Base-by-base conservation (phyloP, 495 filamentous ascomycete species). In the Parachaetomium inaequale region DNA sequence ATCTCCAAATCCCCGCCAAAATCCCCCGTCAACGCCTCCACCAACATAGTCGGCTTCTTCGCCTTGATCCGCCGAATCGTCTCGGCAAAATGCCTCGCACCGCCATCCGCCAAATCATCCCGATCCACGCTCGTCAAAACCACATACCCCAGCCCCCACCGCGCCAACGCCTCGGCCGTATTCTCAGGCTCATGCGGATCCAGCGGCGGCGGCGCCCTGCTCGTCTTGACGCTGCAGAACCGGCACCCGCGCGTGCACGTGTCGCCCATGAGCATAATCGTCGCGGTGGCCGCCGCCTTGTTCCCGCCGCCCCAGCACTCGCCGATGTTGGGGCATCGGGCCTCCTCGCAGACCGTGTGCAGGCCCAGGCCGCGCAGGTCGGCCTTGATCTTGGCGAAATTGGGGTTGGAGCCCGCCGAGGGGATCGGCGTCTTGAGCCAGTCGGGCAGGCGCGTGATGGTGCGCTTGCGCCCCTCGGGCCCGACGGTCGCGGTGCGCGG, bases 181-280 rank as follows among this genome's bases (percentile, higher is more conserved):
- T 98, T 86, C 79, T 98, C 94, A 1, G 94, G 94, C 75, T 98
- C 94, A 74, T 98, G 94, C 7, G 90, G 89, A 73, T 98, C 94
- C 34, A 98, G 84, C 26, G 94, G 91, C 10, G 87, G 76, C 3
- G 95, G 95, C 0, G 78, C 73, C 43, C 88, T 86, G 25, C 75
- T 84, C 0, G 94, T 98, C 84, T 97, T 97, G 51, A 98, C 94
- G 61, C 85, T 88, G 81, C 94, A 98, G 82, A 98, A 98, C 45
- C 95, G 86, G 75, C 94, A 98, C 23, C 94, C 94, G 29, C 94
- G 87, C 10, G 94, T 98, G 76, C 94, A 98, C 7, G 94, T 97
- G 70, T 98, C 94, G 64, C 94, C 94, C 93, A 98, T 97, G 7
- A 98, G 80, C 95, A 98, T 98, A 77, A 98, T 98, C 10, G 94